These are phyloP conservation scores for Calophaca sinica DNA, from an alignment of 306 rosid species.

Conservation along the genomic window DNA sequence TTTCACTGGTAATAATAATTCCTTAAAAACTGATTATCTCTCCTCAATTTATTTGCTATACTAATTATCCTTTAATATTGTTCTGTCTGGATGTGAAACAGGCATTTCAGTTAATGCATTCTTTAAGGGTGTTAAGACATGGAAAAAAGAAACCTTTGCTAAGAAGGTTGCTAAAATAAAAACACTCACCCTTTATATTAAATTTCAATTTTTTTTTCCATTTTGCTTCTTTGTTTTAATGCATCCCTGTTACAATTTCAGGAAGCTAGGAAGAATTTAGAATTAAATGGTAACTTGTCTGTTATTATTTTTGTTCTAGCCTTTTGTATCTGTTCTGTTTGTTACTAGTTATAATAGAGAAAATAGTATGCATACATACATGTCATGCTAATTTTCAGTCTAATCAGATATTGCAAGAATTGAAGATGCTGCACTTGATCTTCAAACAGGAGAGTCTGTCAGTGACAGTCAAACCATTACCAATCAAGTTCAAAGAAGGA, in stretches of 20 bases:
- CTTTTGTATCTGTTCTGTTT: not conserved
- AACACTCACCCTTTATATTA: slow-evolving; percentile 3
- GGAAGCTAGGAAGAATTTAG: slow-evolving; percentile 58
- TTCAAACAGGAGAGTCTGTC: slow-evolving; percentile 52
- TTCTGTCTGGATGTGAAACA: slow-evolving; percentile 20
- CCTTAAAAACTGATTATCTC: not conserved
- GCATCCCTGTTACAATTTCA: slow-evolving; percentile 50
- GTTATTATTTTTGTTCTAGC: not conserved
- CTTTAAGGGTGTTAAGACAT: slow-evolving; percentile 69
- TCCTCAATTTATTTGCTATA: not conserved
- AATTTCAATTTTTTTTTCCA: not conserved
- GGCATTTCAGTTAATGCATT: slow-evolving; percentile 63
- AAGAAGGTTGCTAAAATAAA: slow-evolving; percentile 54
- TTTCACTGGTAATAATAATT: slow-evolving; percentile 55
- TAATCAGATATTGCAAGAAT: slow-evolving; percentile 35
- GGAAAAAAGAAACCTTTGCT: slow-evolving; percentile 74
- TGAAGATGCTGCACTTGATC: slow-evolving; percentile 32
- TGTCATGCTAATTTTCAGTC: slow-evolving; percentile 25
- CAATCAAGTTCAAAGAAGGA: slow-evolving; percentile 9
- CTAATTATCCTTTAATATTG: slow-evolving; percentile 5
- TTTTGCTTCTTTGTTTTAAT: not conserved
- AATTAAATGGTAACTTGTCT: slow-evolving; percentile 36
- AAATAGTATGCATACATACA: not conserved
- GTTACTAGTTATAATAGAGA: not conserved
- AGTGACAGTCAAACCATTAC: slow-evolving; percentile 41